Evolutionary conservation across 2,329 filamentous ascomycete genomes (phyloP), one percentile per base, ranked within the genome.

Genomic region (Alternaria triticina): DNA sequence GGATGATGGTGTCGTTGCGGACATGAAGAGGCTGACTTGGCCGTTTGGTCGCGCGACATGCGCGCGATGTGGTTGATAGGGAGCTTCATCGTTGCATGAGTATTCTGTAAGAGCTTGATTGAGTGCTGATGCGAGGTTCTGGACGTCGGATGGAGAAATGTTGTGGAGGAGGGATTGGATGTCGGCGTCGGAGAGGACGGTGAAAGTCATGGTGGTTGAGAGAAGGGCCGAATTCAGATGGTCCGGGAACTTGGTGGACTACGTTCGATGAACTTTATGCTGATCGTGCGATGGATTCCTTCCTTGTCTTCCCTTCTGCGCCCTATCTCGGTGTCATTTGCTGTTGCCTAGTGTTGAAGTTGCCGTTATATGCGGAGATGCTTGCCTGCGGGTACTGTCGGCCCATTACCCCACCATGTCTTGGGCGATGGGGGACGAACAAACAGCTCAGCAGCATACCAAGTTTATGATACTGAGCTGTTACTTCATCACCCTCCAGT

Each of bases 21-120:
- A 91, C 89, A 93, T 93, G 75, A 93, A 93, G 22, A 93, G 80
- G 3, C 89, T 92, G 17, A 87, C 90, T 28, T 83, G 80, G 6
- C 79, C 68, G 7, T 74, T 70, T 44, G 74, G 79, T 9, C 82
- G 83, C 30, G 71, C 71, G 55, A 84, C 81, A 11, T 75, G 69
- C 30, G 77, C 78, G 51, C 83, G 79, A 8, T 83, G 75, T 2
- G 82, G 82, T 62, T 84, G 83, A 57, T 83, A 80, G 47, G 74
- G 73, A 13, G 76, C 64, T 7, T 76, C 64, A 20, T 61, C 59
- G 20, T 70, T 59, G 7, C 65, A 65, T 17, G 64, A 68, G 45
- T 76, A 69, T 28, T 80, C 71, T 15, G 72, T 17, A 73, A 81
- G 62, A 75, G 81, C 65, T 36, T 67, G 30, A 6, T 55, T 59